Percentiles rank a stretch among this genome's conserved stretches.
Evolutionary conservation across 176 grass and related monocot species (phyloP).

Genomic region (Juncus inflexus): DNA sequence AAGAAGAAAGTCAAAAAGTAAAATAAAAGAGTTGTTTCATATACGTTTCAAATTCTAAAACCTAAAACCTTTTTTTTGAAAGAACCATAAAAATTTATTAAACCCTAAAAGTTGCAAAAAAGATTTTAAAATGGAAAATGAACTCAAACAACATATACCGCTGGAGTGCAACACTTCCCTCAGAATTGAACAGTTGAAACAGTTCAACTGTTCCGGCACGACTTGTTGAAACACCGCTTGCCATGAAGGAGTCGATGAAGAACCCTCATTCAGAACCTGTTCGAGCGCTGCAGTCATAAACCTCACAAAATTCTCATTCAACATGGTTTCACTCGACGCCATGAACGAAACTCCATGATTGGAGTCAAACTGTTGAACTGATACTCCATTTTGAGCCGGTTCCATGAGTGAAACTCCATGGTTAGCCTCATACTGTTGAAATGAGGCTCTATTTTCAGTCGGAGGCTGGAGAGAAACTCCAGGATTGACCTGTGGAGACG

Average conservation of each 20-base stretch:
- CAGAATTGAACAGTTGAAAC: slow-evolving; percentile 8
- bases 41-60: too few species aligned
- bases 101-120: not conserved
- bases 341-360: not conserved
- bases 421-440: not conserved
- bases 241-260: not conserved
- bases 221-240: slow-evolving; percentile 12
- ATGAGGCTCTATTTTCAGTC: not conserved
- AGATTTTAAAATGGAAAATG: not conserved
- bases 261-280: not conserved
- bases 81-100: not conserved
- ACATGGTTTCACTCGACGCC: not conserved
- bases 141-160: slow-evolving; percentile 9
- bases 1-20: not conserved
- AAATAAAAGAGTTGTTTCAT: not conserved
- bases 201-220: slow-evolving; percentile 25
- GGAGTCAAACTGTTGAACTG: not conserved
- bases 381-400: not conserved
- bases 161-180: slow-evolving; percentile 24
- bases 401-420: not conserved
- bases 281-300: slow-evolving; percentile 15
- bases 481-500: not conserved
- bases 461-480: not conserved
- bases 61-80: too few species aligned
- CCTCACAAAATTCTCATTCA: not conserved